phyloP scores from a whole-genome alignment of 2,329 filamentous ascomycete genomes.

The Lecanicillium sp. region DNA sequence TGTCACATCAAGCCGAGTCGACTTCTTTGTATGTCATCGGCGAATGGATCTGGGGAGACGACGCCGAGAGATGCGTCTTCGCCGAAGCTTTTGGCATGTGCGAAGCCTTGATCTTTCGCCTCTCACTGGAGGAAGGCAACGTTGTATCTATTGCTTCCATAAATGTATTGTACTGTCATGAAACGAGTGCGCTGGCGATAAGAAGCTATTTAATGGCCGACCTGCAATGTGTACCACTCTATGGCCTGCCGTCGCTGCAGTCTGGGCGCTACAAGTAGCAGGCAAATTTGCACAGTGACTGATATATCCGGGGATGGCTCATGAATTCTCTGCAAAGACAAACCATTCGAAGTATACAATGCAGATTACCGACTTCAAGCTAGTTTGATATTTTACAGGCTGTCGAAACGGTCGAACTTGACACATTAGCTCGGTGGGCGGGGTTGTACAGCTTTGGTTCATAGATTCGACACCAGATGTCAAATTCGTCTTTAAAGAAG shows the following conservation, averaged over 20 bases:
- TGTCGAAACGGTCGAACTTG: background rate
- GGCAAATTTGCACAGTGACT: background rate
- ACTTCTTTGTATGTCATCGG: too few species aligned
- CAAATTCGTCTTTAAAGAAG: slow-evolving; percentile 17
- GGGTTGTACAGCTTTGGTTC: background rate
- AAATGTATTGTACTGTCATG: background rate
- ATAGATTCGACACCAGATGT: background rate
- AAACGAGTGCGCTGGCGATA: background rate
- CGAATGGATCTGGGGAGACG: slow-evolving; percentile 1
- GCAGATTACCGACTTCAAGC: too few species aligned
- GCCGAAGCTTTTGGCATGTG: background rate
- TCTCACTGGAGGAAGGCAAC: background rate
- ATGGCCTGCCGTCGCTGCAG: background rate
- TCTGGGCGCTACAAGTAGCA: background rate
- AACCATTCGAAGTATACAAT: too few species aligned
- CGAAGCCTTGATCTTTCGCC: background rate
- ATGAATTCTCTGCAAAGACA: too few species aligned
- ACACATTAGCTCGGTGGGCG: background rate
- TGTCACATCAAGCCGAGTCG: too few species aligned
- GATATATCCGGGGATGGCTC: too few species aligned
- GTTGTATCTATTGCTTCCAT: background rate
- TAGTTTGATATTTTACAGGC: too few species aligned
- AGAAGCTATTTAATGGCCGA: background rate
- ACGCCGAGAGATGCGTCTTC: background rate
- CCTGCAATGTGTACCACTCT: background rate